Conservation (phyloP, 2,329 filamentous ascomycete genomes). For the Diaporthe vaccinii region DNA sequence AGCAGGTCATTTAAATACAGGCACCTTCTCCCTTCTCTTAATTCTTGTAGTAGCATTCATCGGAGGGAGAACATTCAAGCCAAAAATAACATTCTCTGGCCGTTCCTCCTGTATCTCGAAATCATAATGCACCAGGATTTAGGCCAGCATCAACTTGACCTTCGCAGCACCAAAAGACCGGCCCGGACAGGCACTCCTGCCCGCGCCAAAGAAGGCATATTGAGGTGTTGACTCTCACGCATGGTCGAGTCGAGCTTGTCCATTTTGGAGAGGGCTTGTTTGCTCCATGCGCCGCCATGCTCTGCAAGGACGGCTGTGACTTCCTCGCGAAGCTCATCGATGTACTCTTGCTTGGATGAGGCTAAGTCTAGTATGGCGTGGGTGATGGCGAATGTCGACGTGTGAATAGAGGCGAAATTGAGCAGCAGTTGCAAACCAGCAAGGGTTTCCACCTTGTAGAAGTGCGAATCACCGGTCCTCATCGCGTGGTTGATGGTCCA, state of each 20-base stretch:
- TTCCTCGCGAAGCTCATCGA: not conserved
- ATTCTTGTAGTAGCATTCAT: not conserved
- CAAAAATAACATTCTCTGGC: not conserved
- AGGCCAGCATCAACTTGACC: constrained; percentile 10
- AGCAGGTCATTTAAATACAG: not conserved
- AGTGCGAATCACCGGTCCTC: not conserved
- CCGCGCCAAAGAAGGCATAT: not conserved
- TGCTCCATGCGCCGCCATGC: not conserved
- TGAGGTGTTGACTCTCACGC: constrained; percentile 4
- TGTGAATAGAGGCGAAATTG: constrained; percentile 1
- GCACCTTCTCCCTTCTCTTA: not conserved
- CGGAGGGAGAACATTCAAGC: not conserved
- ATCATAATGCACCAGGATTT: constrained; percentile 2
- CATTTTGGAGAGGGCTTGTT: not conserved
- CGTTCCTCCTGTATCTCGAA: constrained; percentile 5
- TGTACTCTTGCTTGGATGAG: not conserved
- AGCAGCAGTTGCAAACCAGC: not conserved
- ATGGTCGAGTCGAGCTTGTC: constrained; percentile 4
- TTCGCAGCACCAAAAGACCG: not conserved
- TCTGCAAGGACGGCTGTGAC: not conserved
- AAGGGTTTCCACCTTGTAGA: not conserved
- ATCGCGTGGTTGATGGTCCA: not conserved
- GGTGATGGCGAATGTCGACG: not conserved
- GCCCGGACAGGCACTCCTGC: constrained; percentile 5
- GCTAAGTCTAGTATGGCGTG: not conserved